These are phyloP conservation scores for Canavalia gladiata DNA, from an alignment of 306 rosid species.

Conservation along the genomic window DNA sequence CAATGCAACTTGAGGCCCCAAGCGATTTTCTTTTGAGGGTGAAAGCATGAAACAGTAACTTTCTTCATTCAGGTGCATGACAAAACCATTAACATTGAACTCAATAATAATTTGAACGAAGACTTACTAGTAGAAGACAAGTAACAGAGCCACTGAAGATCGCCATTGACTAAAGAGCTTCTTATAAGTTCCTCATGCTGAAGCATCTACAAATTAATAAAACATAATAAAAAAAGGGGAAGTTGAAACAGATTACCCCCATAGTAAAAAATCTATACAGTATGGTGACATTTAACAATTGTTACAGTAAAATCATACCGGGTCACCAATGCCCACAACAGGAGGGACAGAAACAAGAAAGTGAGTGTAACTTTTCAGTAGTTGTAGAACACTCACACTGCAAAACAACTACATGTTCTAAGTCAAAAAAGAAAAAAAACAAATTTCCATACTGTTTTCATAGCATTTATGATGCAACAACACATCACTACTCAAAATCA, in stretches of 20 bases:
- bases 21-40: neutral
- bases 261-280: slow-evolving; percentile 27
- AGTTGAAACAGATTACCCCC: slow-evolving; percentile 35
- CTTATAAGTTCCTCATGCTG: slow-evolving; percentile 71
- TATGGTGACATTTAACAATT: neutral
- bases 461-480: neutral
- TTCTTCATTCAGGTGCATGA: slow-evolving; percentile 11
- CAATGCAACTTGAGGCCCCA: slow-evolving; percentile 13
- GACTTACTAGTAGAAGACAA: slow-evolving; percentile 87
- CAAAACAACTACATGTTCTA: slow-evolving; percentile 32
- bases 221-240: slow-evolving; percentile 10
- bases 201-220: slow-evolving; percentile 64
- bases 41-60: neutral
- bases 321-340: slow-evolving; percentile 68
- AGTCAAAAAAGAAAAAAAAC: neutral
- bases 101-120: slow-evolving; percentile 38
- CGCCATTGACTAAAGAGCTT: slow-evolving; percentile 62
- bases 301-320: slow-evolving; percentile 56
- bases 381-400: slow-evolving; percentile 60
- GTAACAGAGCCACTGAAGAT: slow-evolving; percentile 82
- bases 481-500: neutral
- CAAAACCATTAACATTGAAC: neutral
- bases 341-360: slow-evolving; percentile 85
- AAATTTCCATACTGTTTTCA: neutral
- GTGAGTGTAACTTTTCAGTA: slow-evolving; percentile 74